Percentiles rank a stretch among this genome's conserved stretches.
phyloP scores from a whole-genome alignment of 257 asterid genomes.

The Solanum boliviense region DNA sequence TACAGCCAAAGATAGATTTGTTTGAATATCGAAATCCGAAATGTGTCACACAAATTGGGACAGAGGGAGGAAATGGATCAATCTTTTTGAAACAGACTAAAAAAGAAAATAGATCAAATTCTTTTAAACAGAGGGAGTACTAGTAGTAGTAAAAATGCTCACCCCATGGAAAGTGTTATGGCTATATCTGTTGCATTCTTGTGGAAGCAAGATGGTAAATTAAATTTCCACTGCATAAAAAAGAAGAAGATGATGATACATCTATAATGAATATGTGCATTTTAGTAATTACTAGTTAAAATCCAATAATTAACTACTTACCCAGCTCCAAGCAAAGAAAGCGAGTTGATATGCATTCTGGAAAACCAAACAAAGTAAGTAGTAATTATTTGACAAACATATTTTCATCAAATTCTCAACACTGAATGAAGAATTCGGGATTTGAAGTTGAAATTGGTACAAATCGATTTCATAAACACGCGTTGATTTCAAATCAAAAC shows the following conservation, averaged over 20 bases:
- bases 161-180: slow-evolving; percentile 5
- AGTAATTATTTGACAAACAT: background rate
- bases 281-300: background rate
- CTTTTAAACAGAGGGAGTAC: too few species aligned
- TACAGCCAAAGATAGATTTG: too few species aligned
- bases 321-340: slow-evolving; percentile 5
- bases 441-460: background rate
- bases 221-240: background rate
- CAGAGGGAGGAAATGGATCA: too few species aligned
- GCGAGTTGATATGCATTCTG: slow-evolving; percentile 6
- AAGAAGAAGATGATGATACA: background rate
- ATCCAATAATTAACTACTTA: background rate
- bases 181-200: background rate
- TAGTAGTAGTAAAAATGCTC: background rate
- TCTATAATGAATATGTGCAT: too few species aligned
- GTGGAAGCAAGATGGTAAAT: slow-evolving; percentile 1
- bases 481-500: background rate
- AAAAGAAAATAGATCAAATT: too few species aligned
- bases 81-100: accelerated
- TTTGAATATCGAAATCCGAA: too few species aligned
- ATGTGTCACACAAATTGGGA: too few species aligned
- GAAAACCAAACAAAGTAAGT: background rate
- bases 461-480: background rate
- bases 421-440: background rate
- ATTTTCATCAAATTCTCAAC: background rate